Evolutionary conservation across 2,329 filamentous ascomycete genomes (phyloP), one percentile per base, ranked within the genome.

Genomic region (Calonectria pseudoturangicola): DNA sequence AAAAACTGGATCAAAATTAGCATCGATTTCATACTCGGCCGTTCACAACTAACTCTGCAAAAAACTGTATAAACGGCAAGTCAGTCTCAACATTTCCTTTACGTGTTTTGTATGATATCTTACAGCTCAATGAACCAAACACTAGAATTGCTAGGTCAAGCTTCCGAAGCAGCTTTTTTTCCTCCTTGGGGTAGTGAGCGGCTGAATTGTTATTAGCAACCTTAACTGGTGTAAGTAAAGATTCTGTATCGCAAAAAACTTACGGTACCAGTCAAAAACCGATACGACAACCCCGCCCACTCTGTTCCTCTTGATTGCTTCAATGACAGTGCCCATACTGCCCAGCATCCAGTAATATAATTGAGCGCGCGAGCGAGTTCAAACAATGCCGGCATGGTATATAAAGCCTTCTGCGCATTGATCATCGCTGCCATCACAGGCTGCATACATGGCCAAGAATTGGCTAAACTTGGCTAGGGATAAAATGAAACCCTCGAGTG

Each of bases 231-330:
- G n/a, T 12, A 36, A 60, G 16, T 39, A 18, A 8, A 28, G 27
- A 7, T 43, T 16, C n/a, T n/a, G 15, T 1, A 27, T 10, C 5
- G 9, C 16, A 12, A 54, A 5, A 15, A 27, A n/a, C 27, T 64
- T 56, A 81, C 79, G 79, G 43, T 81, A 81, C 79, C 79, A 81
- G 67, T 81, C 78, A 70, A 81, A 81, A 18, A 81, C 79, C 4
- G 78, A 80, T 4, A 80, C 16, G 2, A 81, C 67, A 28, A 81
- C 78, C 16, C 73, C 75, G 25, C 67, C 76, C 30, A 79, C 76
- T n/a, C 73, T 77, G 67, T 74, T 79, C 58, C 71, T 56, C 50
- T 67, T 67, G 25, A 58, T 41, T n/a, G 27, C 63, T 70, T 79
- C 25, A 13, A 75, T 30, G 15, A 77, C 3, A 21, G 54, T 9